Evolutionary conservation across 2,329 filamentous ascomycete species (phyloP).

Genomic region (Neofusicoccum parvum): DNA sequence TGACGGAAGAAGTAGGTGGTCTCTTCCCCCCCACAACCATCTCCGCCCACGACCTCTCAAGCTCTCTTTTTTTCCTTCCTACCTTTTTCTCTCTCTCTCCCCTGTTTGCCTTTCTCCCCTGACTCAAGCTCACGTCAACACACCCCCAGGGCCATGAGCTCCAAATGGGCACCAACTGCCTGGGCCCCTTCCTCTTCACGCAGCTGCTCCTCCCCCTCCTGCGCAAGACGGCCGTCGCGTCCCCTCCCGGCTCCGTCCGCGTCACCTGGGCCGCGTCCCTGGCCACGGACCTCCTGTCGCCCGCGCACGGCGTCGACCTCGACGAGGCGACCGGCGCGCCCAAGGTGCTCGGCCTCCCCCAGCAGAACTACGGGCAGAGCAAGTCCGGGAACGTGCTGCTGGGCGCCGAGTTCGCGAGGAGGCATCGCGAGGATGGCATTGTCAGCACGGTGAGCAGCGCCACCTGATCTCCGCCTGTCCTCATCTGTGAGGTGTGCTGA

Average conservation of each 20-base stretch:
- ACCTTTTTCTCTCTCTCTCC: too few species aligned
- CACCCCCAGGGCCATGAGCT: constrained; percentile 28
- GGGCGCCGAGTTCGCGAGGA: constrained; percentile 26
- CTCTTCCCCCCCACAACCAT: neutral
- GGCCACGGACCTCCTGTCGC: constrained; percentile 22
- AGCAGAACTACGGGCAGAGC: constrained; percentile 29
- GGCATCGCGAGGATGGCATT: constrained; percentile 26
- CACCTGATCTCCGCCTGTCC: neutral
- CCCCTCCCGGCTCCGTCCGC: constrained; percentile 33
- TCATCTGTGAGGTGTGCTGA: neutral
- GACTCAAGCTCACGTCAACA: neutral
- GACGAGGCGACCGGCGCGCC: constrained; percentile 13
- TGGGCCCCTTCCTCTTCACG: constrained; percentile 46
- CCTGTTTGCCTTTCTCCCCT: too few species aligned
- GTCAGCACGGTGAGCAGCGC: constrained; percentile 23
- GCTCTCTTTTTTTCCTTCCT: neutral
- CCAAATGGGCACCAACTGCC: constrained; percentile 44
- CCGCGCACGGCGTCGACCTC: constrained; percentile 23
- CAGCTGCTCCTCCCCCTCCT: constrained; percentile 42
- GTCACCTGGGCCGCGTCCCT: constrained; percentile 38
- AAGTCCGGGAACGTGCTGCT: constrained; percentile 34
- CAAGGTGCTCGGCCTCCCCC: neutral
- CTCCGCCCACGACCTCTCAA: too few species aligned
- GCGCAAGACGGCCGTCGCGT: constrained; percentile 31
- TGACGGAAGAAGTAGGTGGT: constrained; percentile 22